phyloP scores from a whole-genome alignment of 768 basidiomycete genomes.

The Arthromyces matolae region DNA sequence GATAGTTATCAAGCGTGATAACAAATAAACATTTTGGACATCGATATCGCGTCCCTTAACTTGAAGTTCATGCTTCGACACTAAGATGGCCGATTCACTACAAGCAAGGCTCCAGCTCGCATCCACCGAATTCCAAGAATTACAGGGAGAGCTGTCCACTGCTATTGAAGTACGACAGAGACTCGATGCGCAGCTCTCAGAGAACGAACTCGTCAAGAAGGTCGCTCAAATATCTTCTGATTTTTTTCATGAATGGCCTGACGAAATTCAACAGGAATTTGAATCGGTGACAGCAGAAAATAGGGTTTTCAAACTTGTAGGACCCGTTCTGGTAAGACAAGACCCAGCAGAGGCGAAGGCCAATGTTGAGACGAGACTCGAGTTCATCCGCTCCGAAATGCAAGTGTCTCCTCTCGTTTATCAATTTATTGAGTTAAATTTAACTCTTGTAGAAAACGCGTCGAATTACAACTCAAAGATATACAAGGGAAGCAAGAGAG shows the following conservation, averaged over 20 bases:
- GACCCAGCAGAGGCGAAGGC: slow-evolving; percentile 82
- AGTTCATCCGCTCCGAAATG: slow-evolving; percentile 89
- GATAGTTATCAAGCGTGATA: slow-evolving; percentile 1
- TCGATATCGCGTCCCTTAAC: not conserved
- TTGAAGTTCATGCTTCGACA: not conserved
- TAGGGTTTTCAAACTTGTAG: slow-evolving; percentile 85
- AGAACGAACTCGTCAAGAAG: slow-evolving; percentile 92
- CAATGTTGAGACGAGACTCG: slow-evolving; percentile 87
- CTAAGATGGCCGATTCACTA: slow-evolving; percentile 33
- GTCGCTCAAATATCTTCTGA: slow-evolving; percentile 31
- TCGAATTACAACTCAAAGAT: slow-evolving; percentile 81
- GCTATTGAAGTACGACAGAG: slow-evolving; percentile 79
- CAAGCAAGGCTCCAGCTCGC: slow-evolving; percentile 61
- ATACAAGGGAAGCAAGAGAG: slow-evolving; percentile 71
- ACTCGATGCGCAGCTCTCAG: slow-evolving; percentile 86
- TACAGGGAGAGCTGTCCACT: slow-evolving; percentile 69
- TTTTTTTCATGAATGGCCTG: not conserved
- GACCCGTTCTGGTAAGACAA: slow-evolving; percentile 87
- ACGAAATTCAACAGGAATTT: slow-evolving; percentile 84
- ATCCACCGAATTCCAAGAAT: slow-evolving; percentile 74
- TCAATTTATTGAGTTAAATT: not conserved
- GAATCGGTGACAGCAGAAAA: slow-evolving; percentile 67
- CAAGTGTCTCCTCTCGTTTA: slow-evolving; percentile 32
- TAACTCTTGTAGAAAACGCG: slow-evolving; percentile 53
- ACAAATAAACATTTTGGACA: slow-evolving; percentile 4